Conservation (phyloP, 305 asterid genomes). For the Fraxinus angustifolia region DNA sequence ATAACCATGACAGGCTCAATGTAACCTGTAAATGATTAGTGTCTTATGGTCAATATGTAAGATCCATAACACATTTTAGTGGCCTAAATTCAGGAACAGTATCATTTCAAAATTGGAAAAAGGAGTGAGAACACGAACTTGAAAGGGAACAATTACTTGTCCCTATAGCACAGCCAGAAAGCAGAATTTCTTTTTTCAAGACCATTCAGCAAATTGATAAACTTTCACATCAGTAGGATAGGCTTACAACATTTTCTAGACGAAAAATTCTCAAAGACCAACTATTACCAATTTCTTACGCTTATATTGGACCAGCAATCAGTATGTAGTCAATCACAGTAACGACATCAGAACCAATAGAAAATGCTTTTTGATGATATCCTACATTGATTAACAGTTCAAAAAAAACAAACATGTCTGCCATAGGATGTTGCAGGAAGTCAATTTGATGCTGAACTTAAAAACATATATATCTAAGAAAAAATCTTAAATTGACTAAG, state of each 20-base stretch:
- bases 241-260: not conserved
- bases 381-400: not conserved
- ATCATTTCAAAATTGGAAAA: constrained; percentile 11
- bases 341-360: not conserved
- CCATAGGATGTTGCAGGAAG: constrained; percentile 13
- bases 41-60: constrained; percentile 19
- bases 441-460: not conserved
- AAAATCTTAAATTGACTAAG: constrained; percentile 8
- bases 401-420: constrained; percentile 8
- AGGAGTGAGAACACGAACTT: not conserved
- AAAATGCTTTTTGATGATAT: not conserved
- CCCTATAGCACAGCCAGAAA: constrained; percentile 12
- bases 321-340: constrained; percentile 5
- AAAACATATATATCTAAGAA: constrained; percentile 16
- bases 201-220: constrained; percentile 11
- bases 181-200: constrained; percentile 3
- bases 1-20: constrained; percentile 96
- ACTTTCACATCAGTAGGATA: constrained; percentile 16
- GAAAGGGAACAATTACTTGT: constrained; percentile 10
- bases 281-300: not conserved
- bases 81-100: constrained; percentile 15
- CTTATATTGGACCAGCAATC: constrained; percentile 13
- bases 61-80: constrained; percentile 10
- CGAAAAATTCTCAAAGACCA: not conserved
- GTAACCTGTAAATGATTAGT: constrained; percentile 56